Evolutionary conservation across 2,329 filamentous ascomycete genomes (phyloP).

Genomic region (Hymenoscyphus fraxineus): DNA sequence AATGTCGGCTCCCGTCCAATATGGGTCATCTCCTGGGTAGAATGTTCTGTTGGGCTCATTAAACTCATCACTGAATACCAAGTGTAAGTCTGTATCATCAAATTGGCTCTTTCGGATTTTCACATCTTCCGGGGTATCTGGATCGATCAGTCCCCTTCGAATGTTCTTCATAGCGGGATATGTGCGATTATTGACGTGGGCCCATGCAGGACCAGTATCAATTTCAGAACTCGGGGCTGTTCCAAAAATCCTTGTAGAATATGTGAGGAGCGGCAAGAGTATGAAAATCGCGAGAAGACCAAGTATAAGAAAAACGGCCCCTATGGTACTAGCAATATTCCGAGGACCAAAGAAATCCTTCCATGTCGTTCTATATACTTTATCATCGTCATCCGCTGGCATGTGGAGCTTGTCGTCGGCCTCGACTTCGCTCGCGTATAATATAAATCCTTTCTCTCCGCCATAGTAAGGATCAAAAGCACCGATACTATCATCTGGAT

Average conservation of each 20-base stretch:
- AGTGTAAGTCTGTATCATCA: slow-evolving; percentile 42
- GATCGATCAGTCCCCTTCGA: slow-evolving; percentile 47
- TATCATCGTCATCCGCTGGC: slow-evolving; percentile 48
- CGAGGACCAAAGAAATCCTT: slow-evolving; percentile 44
- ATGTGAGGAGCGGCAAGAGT: slow-evolving; percentile 47
- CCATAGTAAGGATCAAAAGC: slow-evolving; percentile 42
- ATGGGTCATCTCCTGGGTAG: slow-evolving; percentile 55
- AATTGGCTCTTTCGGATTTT: slow-evolving; percentile 42
- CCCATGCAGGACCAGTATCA: slow-evolving; percentile 37
- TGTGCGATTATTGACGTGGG: slow-evolving; percentile 43
- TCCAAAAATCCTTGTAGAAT: slow-evolving; percentile 29
- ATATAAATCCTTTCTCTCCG: slow-evolving; percentile 37
- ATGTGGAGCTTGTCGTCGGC: slow-evolving; percentile 52
- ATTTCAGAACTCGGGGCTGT: neutral
- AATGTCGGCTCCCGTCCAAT: slow-evolving; percentile 48
- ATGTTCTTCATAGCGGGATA: slow-evolving; percentile 48
- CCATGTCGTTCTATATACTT: slow-evolving; percentile 37
- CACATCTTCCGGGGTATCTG: slow-evolving; percentile 45
- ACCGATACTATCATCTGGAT: slow-evolving; percentile 45
- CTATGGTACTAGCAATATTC: slow-evolving; percentile 38
- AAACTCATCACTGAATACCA: slow-evolving; percentile 57
- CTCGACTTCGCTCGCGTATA: slow-evolving; percentile 48
- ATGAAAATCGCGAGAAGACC: slow-evolving; percentile 49
- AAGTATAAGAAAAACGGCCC: slow-evolving; percentile 41
- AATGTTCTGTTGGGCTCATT: slow-evolving; percentile 50